A percentile compares a stretch with the other conserved stretches of the same genome.
Evolutionary conservation across 2,329 filamentous ascomycete species (phyloP).

Genomic region (Claviceps pazoutovae): DNA sequence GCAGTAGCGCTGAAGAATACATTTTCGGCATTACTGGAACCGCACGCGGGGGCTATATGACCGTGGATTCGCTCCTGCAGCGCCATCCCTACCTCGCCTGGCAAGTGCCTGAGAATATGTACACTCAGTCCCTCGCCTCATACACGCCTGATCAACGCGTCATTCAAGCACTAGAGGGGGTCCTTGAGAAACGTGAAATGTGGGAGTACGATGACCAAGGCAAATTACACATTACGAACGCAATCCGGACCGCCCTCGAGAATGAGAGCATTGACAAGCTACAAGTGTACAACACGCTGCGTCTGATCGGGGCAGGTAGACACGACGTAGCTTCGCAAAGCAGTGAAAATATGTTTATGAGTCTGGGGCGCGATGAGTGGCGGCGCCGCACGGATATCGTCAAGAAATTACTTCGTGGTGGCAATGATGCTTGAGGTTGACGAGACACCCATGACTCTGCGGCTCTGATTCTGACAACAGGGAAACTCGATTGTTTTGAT

Average conservation of each 20-base stretch:
- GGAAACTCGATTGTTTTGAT: neutral
- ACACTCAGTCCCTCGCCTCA: conserved; percentile 14
- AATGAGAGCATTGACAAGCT: conserved; percentile 8
- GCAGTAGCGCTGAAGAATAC: conserved; percentile 9
- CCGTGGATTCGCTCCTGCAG: conserved; percentile 10
- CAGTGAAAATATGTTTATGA: conserved; percentile 16
- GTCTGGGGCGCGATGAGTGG: conserved; percentile 25
- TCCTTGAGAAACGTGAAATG: conserved; percentile 7
- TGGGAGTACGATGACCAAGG: conserved; percentile 5
- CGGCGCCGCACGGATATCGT: conserved; percentile 13
- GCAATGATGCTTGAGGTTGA: neutral
- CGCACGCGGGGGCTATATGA: conserved; percentile 13
- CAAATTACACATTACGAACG: conserved; percentile 8
- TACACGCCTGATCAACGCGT: conserved; percentile 9
- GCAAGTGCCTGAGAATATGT: conserved; percentile 18
- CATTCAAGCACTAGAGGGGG: conserved; percentile 13
- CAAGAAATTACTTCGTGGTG: conserved; percentile 3
- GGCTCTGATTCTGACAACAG: neutral
- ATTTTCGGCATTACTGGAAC: conserved; percentile 10
- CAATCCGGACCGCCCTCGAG: conserved; percentile 8
- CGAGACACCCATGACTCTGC: no score
- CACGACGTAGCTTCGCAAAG: conserved; percentile 15
- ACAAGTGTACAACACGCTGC: conserved; percentile 16
- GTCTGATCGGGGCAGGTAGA: conserved; percentile 19
- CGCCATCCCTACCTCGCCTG: conserved; percentile 25